These are phyloP conservation scores for Moniliophthora roreri DNA, from an alignment of 1,284 basidiomycete species.

Conservation along the genomic window DNA sequence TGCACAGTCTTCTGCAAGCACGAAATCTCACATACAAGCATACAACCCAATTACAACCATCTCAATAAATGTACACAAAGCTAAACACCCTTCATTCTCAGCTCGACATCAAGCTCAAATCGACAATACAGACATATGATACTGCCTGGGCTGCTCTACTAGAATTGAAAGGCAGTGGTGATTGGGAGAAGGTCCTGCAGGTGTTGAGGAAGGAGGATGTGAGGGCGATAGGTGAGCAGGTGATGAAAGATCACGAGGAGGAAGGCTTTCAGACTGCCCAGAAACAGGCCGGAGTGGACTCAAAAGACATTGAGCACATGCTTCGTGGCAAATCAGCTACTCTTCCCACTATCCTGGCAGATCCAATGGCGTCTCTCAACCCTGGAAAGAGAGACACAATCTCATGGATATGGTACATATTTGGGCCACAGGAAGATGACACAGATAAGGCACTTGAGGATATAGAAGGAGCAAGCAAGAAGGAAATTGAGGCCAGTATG, in stretches of 20 bases:
- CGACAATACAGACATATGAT: not conserved
- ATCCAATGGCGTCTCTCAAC: not conserved
- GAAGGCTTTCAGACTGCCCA: slow-evolving; percentile 1
- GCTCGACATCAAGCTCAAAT: slow-evolving; percentile 6
- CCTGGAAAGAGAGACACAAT: slow-evolving; percentile 6
- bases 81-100: not conserved
- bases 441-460: not conserved
- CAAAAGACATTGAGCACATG: not conserved
- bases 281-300: not conserved
- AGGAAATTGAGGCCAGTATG: not conserved
- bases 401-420: slow-evolving; percentile 15
- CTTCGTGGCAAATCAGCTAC: not conserved
- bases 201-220: slow-evolving; percentile 9
- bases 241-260: slow-evolving; percentile 11
- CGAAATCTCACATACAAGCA: not conserved
- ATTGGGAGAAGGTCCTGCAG: slow-evolving; percentile 7
- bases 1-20: slow-evolving; percentile 5
- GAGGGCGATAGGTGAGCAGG: slow-evolving; percentile 12
- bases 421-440: not conserved
- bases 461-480: not conserved
- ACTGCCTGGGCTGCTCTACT: slow-evolving; percentile 8
- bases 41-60: slow-evolving; percentile 3
- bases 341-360: not conserved
- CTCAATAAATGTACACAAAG: slow-evolving; percentile 6
- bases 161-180: slow-evolving; percentile 6